These are phyloP conservation scores for Aspergillus kassunensis DNA, from an alignment of 495 filamentous ascomycete genomes.

Conservation along the genomic window DNA sequence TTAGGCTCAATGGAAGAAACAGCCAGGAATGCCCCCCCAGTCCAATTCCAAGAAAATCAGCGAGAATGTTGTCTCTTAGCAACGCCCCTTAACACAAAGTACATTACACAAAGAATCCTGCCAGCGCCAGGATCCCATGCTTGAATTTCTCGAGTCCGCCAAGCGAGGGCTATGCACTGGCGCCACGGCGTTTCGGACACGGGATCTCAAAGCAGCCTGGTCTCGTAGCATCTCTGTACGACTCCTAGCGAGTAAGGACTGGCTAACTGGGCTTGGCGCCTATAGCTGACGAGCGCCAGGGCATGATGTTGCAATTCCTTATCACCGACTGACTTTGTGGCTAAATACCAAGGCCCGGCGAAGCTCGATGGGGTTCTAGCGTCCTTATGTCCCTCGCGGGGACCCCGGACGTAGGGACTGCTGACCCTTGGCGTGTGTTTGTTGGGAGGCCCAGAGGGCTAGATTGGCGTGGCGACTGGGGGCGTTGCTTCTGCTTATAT, in stretches of 20 bases:
- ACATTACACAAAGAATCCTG: background rate
- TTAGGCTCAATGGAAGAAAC: conserved; percentile 18
- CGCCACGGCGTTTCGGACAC: background rate
- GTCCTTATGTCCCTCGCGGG: conserved; percentile 4
- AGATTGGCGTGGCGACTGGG: background rate
- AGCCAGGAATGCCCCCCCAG: conserved; percentile 3
- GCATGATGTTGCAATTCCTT: conserved; percentile 4
- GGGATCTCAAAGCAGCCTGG: background rate
- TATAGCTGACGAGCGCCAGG: background rate
- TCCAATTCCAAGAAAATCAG: background rate
- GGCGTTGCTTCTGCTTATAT: background rate
- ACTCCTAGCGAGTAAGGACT: background rate
- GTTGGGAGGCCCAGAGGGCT: background rate
- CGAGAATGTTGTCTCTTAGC: background rate
- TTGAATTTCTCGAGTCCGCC: background rate
- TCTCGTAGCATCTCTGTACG: background rate
- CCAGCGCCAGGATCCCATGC: background rate
- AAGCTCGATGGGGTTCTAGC: background rate
- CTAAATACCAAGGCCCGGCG: background rate
- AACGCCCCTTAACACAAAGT: background rate
- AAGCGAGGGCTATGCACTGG: background rate
- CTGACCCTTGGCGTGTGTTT: background rate
- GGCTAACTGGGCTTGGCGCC: conserved; percentile 1
- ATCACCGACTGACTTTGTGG: background rate
- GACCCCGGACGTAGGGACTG: conserved; percentile 12